These are phyloP conservation scores for Phlebopus sp. DNA, from an alignment of 1,284 basidiomycete genomes.

Conservation along the genomic window DNA sequence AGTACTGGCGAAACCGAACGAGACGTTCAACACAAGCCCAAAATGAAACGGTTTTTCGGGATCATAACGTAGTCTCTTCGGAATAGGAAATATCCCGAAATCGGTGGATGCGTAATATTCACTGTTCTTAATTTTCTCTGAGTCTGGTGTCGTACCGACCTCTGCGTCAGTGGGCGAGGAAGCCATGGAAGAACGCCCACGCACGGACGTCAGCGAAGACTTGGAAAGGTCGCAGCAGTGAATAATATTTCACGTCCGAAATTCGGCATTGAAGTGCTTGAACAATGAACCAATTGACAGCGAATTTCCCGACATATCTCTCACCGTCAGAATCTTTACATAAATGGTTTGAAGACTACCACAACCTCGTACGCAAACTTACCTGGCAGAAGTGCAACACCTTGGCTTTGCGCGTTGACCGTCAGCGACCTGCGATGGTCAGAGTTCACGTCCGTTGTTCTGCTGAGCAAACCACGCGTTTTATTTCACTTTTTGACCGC, in stretches of 20 bases:
- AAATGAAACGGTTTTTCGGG: constrained; percentile 58
- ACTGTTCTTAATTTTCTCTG: background rate
- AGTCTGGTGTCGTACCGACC: background rate
- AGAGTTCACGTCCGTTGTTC: too few species aligned
- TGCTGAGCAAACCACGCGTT: too few species aligned
- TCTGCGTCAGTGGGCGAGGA: constrained; percentile 7
- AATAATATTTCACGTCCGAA: constrained; percentile 6
- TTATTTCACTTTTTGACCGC: too few species aligned
- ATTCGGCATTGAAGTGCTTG: background rate
- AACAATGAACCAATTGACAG: too few species aligned
- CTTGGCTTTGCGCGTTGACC: too few species aligned
- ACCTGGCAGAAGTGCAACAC: too few species aligned
- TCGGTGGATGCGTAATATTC: constrained; percentile 34
- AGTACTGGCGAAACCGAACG: constrained; percentile 70
- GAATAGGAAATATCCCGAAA: constrained; percentile 68
- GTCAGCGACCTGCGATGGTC: too few species aligned
- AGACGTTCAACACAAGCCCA: constrained; percentile 55
- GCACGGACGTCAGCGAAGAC: background rate
- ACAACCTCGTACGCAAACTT: too few species aligned
- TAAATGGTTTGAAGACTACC: too few species aligned
- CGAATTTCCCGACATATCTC: too few species aligned
- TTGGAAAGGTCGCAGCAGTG: constrained; percentile 4
- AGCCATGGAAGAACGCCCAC: constrained; percentile 12
- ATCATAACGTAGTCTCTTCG: constrained; percentile 57
- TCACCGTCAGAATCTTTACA: too few species aligned